Conservation (phyloP, 495 filamentous ascomycete genomes). For the Penicillium angulare region DNA sequence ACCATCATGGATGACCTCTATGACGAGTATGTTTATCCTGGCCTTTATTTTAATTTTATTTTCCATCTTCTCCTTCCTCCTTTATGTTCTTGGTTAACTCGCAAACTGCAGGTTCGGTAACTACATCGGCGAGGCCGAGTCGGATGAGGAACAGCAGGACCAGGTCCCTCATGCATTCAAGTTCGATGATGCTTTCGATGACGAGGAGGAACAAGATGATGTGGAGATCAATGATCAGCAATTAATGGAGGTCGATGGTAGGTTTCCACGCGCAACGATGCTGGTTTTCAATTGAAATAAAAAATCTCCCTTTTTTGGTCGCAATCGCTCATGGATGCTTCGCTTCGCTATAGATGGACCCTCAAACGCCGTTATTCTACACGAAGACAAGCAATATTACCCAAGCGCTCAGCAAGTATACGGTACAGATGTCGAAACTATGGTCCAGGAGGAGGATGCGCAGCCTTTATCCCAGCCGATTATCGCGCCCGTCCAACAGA, state of each 20-base stretch:
- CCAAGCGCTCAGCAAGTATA: constrained; percentile 94
- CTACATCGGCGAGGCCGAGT: constrained; percentile 90
- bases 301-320: constrained; percentile 2
- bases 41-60: neutral
- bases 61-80: neutral
- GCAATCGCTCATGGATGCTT: neutral
- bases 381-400: constrained; percentile 99
- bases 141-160: constrained; percentile 80
- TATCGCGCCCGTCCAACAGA: constrained; percentile 86
- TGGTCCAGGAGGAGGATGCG: constrained; percentile 97
- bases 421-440: constrained; percentile 86
- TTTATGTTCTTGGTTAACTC: neutral
- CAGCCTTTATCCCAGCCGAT: constrained; percentile 91
- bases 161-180: constrained; percentile 73
- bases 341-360: constrained; percentile 67
- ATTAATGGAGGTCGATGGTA: constrained; percentile 92
- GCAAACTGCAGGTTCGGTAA: constrained; percentile 74
- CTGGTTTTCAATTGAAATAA: too few relatives aligned
- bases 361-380: constrained; percentile 92
- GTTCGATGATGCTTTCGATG: constrained; percentile 69
- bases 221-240: constrained; percentile 62
- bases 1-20: constrained; percentile 77
- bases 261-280: constrained; percentile 14
- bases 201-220: constrained; percentile 55
- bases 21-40: constrained; percentile 60